Evolutionary conservation across 1,139 yeast species (phyloP).

Genomic region (Diutina sp.): DNA sequence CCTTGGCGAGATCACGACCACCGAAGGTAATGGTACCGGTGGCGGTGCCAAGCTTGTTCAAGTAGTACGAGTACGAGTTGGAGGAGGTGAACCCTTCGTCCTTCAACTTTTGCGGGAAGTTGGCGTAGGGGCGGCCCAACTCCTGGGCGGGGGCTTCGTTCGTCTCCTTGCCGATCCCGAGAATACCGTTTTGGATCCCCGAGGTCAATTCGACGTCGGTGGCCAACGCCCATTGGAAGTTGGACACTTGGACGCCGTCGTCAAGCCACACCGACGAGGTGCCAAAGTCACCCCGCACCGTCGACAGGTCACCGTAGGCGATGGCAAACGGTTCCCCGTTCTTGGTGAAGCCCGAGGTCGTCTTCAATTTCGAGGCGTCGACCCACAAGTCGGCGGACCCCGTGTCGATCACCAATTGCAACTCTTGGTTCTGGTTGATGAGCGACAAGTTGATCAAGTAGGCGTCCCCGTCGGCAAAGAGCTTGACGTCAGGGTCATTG

Average conservation of each 20-base stretch:
- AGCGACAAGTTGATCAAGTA: neutral
- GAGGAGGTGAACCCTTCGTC: neutral
- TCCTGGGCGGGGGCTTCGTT: neutral
- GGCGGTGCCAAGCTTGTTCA: neutral
- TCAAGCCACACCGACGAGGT: slow-evolving; percentile 2
- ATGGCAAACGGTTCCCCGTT: slow-evolving; percentile 4
- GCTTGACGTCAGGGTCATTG: neutral
- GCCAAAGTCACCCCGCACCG: slow-evolving; percentile 4
- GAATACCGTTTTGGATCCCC: slow-evolving; percentile 3
- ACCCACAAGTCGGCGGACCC: slow-evolving; percentile 8
- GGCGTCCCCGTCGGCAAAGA: neutral
- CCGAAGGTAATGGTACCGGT: neutral
- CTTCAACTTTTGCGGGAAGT: neutral
- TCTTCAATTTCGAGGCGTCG: neutral
- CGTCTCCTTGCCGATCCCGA: slow-evolving; percentile 4
- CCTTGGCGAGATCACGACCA: neutral
- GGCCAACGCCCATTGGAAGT: slow-evolving; percentile 5
- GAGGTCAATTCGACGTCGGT: neutral
- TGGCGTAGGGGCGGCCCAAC: neutral
- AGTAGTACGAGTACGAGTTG: neutral
- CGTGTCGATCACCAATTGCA: slow-evolving; percentile 5
- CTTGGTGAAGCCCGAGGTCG: neutral
- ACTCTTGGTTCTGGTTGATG: slow-evolving; percentile 4
- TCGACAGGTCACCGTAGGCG: slow-evolving; percentile 4
- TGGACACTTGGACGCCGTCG: neutral